These are phyloP conservation scores for Cornus kousa DNA, from an alignment of 148 eudicot genomes.

Conservation along the genomic window DNA sequence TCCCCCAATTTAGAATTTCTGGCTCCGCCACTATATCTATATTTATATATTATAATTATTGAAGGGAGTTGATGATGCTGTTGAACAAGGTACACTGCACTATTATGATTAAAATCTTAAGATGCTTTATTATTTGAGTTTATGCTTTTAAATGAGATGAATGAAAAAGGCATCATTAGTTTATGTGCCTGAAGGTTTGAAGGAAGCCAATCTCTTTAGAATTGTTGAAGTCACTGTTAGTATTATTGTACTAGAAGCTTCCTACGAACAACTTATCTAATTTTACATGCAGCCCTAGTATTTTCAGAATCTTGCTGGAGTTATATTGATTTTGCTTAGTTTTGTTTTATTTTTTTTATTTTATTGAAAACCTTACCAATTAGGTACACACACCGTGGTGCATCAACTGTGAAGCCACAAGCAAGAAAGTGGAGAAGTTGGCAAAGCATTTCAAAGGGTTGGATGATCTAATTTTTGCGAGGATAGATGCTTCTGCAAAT, in stretches of 20 bases:
- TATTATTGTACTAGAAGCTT: background rate
- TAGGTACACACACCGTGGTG: constrained; percentile 96
- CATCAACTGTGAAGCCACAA: constrained; percentile 65
- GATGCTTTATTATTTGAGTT: background rate
- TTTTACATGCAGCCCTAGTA: background rate
- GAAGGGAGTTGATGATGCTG: background rate
- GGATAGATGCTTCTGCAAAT: constrained; percentile 78
- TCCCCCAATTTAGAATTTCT: too few relatives aligned
- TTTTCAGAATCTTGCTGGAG: background rate
- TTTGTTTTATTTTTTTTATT: background rate
- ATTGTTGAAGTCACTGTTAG: background rate
- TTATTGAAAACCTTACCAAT: background rate
- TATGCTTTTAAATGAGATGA: background rate
- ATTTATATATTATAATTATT: background rate
- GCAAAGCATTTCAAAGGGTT: constrained; percentile 90
- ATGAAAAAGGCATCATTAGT: background rate
- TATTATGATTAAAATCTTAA: background rate
- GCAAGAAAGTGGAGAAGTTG: constrained; percentile 88
- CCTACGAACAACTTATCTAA: background rate
- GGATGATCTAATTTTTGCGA: constrained; percentile 63
- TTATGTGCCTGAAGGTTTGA: background rate
- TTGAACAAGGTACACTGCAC: background rate
- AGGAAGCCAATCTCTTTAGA: background rate
- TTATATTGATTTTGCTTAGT: background rate
- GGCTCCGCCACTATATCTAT: too few relatives aligned